A percentile compares a stretch with the other conserved stretches of the same genome.
Conservation (phyloP, 768 basidiomycete species). For the Suillus spraguei region DNA sequence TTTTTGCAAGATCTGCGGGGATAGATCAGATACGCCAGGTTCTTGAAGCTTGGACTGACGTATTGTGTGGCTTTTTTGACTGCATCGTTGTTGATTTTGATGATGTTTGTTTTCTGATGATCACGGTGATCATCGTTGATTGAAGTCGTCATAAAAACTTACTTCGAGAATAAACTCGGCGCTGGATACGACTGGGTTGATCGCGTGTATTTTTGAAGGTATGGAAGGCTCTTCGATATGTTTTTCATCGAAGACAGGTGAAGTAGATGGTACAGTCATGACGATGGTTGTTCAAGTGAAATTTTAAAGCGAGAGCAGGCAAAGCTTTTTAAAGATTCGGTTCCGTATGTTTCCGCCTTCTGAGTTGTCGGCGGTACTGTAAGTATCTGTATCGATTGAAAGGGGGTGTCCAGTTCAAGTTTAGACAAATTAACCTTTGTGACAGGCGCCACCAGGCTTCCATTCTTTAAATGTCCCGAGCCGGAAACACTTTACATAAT, state of each 20-base stretch:
- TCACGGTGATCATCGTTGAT: not conserved
- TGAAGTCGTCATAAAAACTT: slow-evolving; percentile 17
- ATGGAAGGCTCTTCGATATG: slow-evolving; percentile 14
- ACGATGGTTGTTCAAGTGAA: not conserved
- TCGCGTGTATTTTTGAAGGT: slow-evolving; percentile 14
- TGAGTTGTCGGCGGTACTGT: not conserved
- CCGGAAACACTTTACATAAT: too few species aligned
- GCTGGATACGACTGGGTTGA: slow-evolving; percentile 62
- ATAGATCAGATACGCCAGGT: slow-evolving; percentile 2
- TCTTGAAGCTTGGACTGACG: slow-evolving; percentile 38
- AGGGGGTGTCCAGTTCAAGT: not conserved
- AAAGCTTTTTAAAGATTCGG: too few species aligned
- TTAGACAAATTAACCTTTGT: not conserved
- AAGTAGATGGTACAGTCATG: not conserved
- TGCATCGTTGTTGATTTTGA: slow-evolving; percentile 60
- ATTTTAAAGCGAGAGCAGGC: not conserved
- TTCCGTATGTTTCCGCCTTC: not conserved
- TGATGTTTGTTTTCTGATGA: slow-evolving; percentile 63
- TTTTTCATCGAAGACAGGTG: slow-evolving; percentile 12
- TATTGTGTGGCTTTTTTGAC: slow-evolving; percentile 67
- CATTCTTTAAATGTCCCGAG: not conserved
- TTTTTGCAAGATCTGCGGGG: slow-evolving; percentile 59
- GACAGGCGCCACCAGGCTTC: slow-evolving; percentile 2
- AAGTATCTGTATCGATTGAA: not conserved
- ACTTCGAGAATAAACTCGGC: slow-evolving; percentile 63